Conservation (phyloP, 148 eudicot species). For the Rhododendron molle region DNA sequence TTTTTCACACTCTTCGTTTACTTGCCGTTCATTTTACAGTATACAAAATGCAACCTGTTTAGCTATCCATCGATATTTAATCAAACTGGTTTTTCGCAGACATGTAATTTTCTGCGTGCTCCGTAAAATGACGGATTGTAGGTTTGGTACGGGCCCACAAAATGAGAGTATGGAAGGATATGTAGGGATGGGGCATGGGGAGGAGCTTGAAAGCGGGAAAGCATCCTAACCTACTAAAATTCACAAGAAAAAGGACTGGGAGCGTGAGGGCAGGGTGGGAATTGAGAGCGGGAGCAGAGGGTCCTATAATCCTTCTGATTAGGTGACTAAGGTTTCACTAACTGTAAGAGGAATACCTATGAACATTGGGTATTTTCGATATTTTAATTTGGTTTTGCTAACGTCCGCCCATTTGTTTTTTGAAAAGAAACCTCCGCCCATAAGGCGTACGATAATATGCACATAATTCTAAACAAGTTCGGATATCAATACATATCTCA, state of each 20-base stretch:
- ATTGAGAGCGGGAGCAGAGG: background rate
- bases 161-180: background rate
- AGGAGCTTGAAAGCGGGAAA: no score
- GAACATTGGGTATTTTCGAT: background rate
- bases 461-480: no score
- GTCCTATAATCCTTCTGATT: background rate
- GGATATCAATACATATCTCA: no score
- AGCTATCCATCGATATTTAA: background rate
- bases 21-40: no score
- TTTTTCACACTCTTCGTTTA: background rate
- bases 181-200: background rate
- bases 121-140: background rate
- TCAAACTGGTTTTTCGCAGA: background rate
- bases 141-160: background rate
- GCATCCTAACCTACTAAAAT: background rate
- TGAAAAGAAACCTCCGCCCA: no score
- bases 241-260: background rate
- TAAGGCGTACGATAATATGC: no score
- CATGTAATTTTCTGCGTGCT: no score
- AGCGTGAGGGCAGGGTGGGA: no score
- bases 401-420: no score
- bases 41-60: background rate
- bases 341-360: background rate
- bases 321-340: background rate
- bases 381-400: background rate